These are phyloP conservation scores for Logfia minima DNA, from an alignment of 129 eudicot species.

Conservation along the genomic window DNA sequence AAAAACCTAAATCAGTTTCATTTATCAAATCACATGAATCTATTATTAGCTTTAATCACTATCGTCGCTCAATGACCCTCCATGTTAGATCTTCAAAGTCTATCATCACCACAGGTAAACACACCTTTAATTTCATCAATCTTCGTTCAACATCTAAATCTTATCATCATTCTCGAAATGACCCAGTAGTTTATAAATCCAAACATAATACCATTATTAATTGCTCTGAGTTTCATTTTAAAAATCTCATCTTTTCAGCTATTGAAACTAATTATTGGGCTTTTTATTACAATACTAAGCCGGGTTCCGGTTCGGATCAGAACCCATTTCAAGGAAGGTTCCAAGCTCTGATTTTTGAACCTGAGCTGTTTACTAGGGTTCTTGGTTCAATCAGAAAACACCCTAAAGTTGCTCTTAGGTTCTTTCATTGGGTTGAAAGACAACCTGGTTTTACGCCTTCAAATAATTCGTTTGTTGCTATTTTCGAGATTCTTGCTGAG, in stretches of 20 bases:
- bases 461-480: conserved; percentile 38
- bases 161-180: conserved; percentile 27
- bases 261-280: conserved; percentile 40
- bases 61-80: conserved; percentile 55
- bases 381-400: conserved; percentile 43
- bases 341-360: conserved; percentile 38
- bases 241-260: conserved; percentile 39
- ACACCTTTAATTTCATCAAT: conserved; percentile 33
- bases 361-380: conserved; percentile 50
- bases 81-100: conserved; percentile 54
- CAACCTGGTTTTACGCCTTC: conserved; percentile 48
- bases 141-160: conserved; percentile 38
- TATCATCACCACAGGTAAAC: conserved; percentile 31
- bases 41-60: conserved; percentile 20
- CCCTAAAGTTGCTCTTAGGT: conserved; percentile 49
- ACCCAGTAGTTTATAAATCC: neutral
- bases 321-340: conserved; percentile 31
- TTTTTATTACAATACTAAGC: conserved; percentile 19
- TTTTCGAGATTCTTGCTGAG: conserved; percentile 53
- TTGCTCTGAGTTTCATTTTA: conserved; percentile 28
- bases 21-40: conserved; percentile 27
- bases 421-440: conserved; percentile 55
- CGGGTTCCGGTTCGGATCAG: neutral
- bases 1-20: neutral
- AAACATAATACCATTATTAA: neutral